Percentiles rank a stretch among this genome's conserved stretches.
phyloP scores from a whole-genome alignment of 805 yeast species.

The Lachancea waltii region DNA sequence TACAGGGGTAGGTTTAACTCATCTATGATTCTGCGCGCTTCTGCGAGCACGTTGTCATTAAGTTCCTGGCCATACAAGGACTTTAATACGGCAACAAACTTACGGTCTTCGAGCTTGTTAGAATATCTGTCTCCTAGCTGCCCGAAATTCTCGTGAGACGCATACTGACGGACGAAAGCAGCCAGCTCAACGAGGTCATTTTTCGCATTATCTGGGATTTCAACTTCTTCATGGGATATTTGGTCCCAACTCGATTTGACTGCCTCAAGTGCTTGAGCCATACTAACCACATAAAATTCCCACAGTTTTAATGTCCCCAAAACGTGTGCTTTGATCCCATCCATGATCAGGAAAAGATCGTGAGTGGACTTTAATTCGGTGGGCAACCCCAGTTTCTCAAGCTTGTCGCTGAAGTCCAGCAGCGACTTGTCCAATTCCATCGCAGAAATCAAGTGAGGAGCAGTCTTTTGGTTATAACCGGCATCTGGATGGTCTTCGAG shows the following conservation, averaged over 20 bases:
- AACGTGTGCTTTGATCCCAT: slow-evolving; percentile 64
- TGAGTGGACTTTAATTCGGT: slow-evolving; percentile 41
- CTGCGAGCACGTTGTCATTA: slow-evolving; percentile 31
- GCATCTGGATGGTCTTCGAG: slow-evolving; percentile 78
- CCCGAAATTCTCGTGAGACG: slow-evolving; percentile 38
- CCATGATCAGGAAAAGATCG: slow-evolving; percentile 58
- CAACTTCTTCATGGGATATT: slow-evolving; percentile 25
- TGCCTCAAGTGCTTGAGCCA: slow-evolving; percentile 35
- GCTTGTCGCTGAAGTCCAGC: slow-evolving; percentile 53
- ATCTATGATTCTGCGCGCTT: slow-evolving; percentile 55
- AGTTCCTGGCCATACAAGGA: slow-evolving; percentile 31
- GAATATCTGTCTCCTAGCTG: slow-evolving; percentile 41
- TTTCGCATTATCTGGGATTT: slow-evolving; percentile 41
- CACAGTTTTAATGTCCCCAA: slow-evolving; percentile 63
- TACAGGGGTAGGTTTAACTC: slow-evolving; percentile 73
- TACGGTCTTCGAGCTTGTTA: slow-evolving; percentile 45
- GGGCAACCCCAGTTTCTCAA: slow-evolving; percentile 58
- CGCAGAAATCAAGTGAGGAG: slow-evolving; percentile 83
- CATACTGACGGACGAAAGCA: slow-evolving; percentile 38
- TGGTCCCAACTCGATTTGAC: slow-evolving; percentile 36
- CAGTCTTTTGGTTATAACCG: slow-evolving; percentile 79
- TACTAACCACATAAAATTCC: slow-evolving; percentile 81
- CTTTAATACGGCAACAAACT: slow-evolving; percentile 48
- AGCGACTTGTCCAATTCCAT: slow-evolving; percentile 74
- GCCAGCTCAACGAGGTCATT: slow-evolving; percentile 41